phyloP scores from a whole-genome alignment of 2,329 filamentous ascomycete genomes.

The Aspergillus sp. region DNA sequence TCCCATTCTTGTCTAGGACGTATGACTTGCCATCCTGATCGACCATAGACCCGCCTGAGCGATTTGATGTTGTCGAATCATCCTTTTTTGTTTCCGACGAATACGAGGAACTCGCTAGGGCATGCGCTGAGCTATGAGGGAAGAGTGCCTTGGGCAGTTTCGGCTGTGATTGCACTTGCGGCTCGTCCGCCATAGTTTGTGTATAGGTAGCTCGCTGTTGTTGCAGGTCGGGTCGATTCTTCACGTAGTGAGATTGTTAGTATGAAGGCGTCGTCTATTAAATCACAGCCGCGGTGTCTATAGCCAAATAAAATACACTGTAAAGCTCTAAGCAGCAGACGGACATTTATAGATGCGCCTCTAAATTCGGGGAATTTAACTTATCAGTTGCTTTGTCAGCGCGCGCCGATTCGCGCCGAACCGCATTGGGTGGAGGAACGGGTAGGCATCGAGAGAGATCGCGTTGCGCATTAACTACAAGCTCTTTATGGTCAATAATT shows the following conservation, averaged over 20 bases:
- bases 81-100: conserved; percentile 24
- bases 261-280: background rate
- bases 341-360: background rate
- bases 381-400: conserved; percentile 19
- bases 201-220: background rate
- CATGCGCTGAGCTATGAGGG: conserved; percentile 15
- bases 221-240: too few species aligned
- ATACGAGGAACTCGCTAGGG: conserved; percentile 13
- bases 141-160: conserved; percentile 15
- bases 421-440: background rate
- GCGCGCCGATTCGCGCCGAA: conserved; percentile 1
- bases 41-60: conserved; percentile 50
- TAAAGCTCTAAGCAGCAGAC: background rate
- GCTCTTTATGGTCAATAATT: background rate
- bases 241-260: background rate
- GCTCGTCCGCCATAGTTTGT: conserved; percentile 19
- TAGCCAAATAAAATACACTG: background rate
- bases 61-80: conserved; percentile 20
- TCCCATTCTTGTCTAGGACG: conserved; percentile 49
- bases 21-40: conserved; percentile 53
- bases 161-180: conserved; percentile 16
- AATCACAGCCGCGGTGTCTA: background rate
- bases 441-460: background rate
- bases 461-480: background rate
- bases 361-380: background rate